Conservation (phyloP, 2,329 filamentous ascomycete species). For the Aspergillus neoniger region DNA sequence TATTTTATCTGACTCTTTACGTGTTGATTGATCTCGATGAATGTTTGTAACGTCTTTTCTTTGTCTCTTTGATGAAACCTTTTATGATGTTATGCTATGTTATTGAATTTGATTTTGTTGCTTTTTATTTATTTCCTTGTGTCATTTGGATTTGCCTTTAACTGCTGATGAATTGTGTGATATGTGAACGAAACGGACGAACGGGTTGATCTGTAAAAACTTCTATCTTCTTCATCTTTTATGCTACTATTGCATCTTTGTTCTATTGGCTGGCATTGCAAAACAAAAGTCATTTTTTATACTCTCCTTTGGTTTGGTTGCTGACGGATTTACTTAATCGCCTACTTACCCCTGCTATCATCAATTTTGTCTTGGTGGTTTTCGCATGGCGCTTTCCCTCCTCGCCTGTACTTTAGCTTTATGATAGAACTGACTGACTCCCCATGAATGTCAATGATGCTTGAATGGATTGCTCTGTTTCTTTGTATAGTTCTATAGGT, state of each 20-base stretch:
- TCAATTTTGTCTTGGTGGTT: neutral
- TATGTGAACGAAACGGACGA: too few relatives aligned
- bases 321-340: neutral
- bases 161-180: neutral
- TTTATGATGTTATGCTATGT: neutral
- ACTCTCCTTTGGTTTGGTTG: too few relatives aligned
- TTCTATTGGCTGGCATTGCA: too few relatives aligned
- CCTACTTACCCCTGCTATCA: neutral
- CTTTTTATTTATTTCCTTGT: neutral
- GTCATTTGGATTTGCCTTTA: neutral
- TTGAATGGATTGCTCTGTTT: neutral
- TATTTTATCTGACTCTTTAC: neutral
- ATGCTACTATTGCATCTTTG: too few relatives aligned
- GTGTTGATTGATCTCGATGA: neutral
- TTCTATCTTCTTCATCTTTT: too few relatives aligned
- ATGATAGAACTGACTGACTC: slow-evolving; percentile 14
- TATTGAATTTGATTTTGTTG: neutral
- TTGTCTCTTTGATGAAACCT: neutral
- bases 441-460: neutral
- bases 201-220: too few relatives aligned
- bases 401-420: slow-evolving; percentile 15
- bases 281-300: too few relatives aligned
- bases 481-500: neutral
- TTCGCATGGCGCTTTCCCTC: neutral
- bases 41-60: neutral